These are phyloP conservation scores for Trichoderma sp. DNA, from an alignment of 2,329 filamentous ascomycete genomes.

Conservation along the genomic window DNA sequence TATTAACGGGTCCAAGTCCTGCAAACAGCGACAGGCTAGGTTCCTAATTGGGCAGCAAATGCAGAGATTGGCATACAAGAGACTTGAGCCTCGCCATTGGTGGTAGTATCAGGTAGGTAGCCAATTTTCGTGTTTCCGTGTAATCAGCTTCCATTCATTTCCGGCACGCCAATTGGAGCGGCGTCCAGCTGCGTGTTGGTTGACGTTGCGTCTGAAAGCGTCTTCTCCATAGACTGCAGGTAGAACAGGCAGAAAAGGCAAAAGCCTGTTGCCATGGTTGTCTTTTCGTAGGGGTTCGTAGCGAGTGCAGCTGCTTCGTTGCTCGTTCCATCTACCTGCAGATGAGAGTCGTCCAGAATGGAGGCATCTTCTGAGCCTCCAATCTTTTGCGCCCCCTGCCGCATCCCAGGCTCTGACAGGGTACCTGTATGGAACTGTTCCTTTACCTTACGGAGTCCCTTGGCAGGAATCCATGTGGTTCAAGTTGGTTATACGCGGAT, in stretches of 20 bases:
- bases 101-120: not conserved
- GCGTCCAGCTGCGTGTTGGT: not conserved
- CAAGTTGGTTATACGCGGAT: not conserved
- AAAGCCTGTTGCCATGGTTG: not conserved
- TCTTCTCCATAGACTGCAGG: too few relatives aligned
- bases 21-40: not conserved
- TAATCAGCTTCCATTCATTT: not conserved
- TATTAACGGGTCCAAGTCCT: conserved; percentile 7
- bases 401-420: not conserved
- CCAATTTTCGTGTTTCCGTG: not conserved
- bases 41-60: conserved; percentile 3
- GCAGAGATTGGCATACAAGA: not conserved
- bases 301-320: not conserved
- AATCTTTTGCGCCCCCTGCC: not conserved
- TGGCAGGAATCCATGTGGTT: not conserved
- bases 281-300: too few relatives aligned
- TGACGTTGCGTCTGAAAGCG: not conserved
- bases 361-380: not conserved
- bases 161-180: not conserved
- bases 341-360: not conserved
- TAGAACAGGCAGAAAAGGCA: not conserved
- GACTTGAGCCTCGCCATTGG: not conserved
- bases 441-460: too few relatives aligned
- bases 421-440: not conserved
- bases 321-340: not conserved